Evolutionary conservation across 768 basidiomycete genomes (phyloP), one percentile per base, ranked within the genome.

Genomic region (Stropharia rugosoannulata): DNA sequence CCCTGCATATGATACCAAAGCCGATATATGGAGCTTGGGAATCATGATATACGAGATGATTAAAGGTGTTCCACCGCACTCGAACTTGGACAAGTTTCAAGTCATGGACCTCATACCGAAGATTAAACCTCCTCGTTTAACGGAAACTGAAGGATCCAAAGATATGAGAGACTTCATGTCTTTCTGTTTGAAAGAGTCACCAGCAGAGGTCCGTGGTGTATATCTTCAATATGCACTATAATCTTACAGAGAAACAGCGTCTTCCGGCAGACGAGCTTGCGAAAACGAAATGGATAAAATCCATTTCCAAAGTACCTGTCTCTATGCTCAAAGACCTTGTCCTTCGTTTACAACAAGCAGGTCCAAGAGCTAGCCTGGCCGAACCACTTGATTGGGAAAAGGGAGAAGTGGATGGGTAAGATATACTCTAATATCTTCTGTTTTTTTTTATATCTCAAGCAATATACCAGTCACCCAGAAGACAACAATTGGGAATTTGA

Each of bases 1-100:
- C 10, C 85, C 93, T n/a, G 80, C 86, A 41, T 98, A 99, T 70
- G 96, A 99, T 66, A 90, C 91, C 50, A 98, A 97, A 69, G 97
- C 96, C 2, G 97, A 99, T 66, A 93, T 99, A 41, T 98, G 97
- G 97, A 95, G 93, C 65, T 73, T 99, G 55, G 97, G 97, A 5
- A 95, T 99, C 67, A 89, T 95, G 73, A 80, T 96, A 16, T 95
- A 93, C 64, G 97, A 99, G 70, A 96, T 98, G 87, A 85, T 89
- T 62, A 95, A 93, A 66, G 97, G 97, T n/a, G 86, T 86, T 56
- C 97, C 95, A 13, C 97, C 97, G 3, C 89, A 98, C 72, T 84
- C 91, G 12, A 88, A 95, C 66, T 75, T 95, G 65, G 92, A 93
- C 64, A 87, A 87, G 47, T 83, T 90, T 69, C 84, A 81, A 58